Evolutionary conservation across 116 monocot genomes (phyloP), one percentile per base, ranked within the genome.

Genomic region (Zostera marina): DNA sequence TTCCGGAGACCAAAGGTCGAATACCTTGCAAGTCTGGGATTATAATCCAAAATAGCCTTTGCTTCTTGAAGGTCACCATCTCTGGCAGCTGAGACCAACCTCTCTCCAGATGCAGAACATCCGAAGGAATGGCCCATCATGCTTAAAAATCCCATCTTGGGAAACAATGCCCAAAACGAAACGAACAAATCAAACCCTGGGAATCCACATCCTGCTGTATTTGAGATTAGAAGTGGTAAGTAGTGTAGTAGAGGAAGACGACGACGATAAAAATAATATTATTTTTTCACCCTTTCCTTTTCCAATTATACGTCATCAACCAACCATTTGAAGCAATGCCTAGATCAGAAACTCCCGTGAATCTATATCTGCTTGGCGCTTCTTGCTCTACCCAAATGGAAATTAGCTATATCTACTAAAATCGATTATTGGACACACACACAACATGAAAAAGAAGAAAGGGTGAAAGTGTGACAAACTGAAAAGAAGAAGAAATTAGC

Each of bases 21-120:
- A 55, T 99, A 99, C 60, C 75, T 65, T 12, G 83, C 98, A 10
- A 99, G 91, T 42, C 91, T 61, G 9, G 98, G 98, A 59, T 91
- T 91, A 64, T 77, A 83, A 26, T 99, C 91, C 66, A 91, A 60
- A 2, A 91, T 72, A 46, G 87, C 87, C 53, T 79, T 86, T 17
- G 98, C 98, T 63, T 99, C 98, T 53, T 77, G 83, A 21, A 91
- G 69, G 68, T 99, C 98, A 0, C 98, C 98, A 62, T 99, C 98
- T 54, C 91, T 83, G 5, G 91, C 91, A 0, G 98, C 98, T 5
- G 98, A 99, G 41, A 91, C 91, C 32, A 99, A 71, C 58, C 98
- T 66, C 77, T 91, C 98, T 12, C 98, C 91, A 5, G 91, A 91
- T 19, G 98, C 98, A 23, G 98, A 99, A 75, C 98, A 99, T 55